Evolutionary conservation across 805 yeast genomes (phyloP), one percentile per base, ranked within the genome.

Genomic region (Kodamaea sagamina): DNA sequence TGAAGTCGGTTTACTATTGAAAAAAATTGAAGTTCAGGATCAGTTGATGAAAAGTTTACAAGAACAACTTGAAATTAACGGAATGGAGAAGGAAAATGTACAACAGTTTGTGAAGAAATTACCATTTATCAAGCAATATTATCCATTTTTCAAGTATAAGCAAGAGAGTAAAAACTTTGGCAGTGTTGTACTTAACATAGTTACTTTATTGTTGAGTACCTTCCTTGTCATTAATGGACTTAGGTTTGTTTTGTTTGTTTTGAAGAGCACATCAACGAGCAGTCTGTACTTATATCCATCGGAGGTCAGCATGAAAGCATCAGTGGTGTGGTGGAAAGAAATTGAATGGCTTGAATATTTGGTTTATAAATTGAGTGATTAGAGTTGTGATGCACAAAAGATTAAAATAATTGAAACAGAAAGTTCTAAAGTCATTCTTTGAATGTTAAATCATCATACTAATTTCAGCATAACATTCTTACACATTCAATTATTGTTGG

Each of bases 111-210:
- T 63, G 6, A 27, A 40, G 7, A 57, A 54, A 19, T 42, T 67
- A 17, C 72, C 72, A 3, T 50, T 65, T 32, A 40, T 65, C 10
- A 61, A 58, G 39, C 69, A 67, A 40, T 59, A 59, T 40, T 54
- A 55, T 36, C 44, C 48, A 32, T 61, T 47, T 32, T 54, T 46
- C 46, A 54, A 54, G 36, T 66, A 63, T 32, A 55, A 53, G 38
- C 47, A 58, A 29, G 60, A 53, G 10, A 55, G 53, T 15, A 36
- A 26, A 38, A 50, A 46, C 27, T 17, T 42, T 8, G 62, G 60
- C 13, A 27, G 53, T 12, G 17, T 58, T 4, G 12, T 62, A 3
- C 27, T 62, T 9, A 60, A 62, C 37, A 32, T 52, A 6, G 18
- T 57, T 6, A 47, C 63, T 9, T 39, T 67, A n/a, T 16, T 62